A percentile compares a stretch with the other conserved stretches of the same genome.
Evolutionary conservation across 805 yeast genomes (phyloP).

Genomic region (Hagleromyces aurorensis): DNA sequence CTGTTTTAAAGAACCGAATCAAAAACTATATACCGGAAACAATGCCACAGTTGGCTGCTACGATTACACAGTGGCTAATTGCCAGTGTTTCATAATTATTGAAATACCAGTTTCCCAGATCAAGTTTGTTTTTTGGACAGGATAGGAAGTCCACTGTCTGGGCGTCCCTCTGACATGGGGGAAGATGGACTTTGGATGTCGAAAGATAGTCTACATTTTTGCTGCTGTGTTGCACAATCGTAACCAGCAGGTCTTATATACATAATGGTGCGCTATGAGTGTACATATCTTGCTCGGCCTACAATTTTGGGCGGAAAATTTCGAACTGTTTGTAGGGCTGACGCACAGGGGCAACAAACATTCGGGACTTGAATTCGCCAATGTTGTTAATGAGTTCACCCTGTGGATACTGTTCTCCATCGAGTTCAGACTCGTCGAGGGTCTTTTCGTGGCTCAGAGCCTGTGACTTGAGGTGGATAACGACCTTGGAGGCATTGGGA

Average conservation of each 20-base stretch:
- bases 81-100: conserved; percentile 31
- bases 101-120: conserved; percentile 34
- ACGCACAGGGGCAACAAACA: conserved; percentile 55
- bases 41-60: conserved; percentile 34
- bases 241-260: conserved; percentile 1
- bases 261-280: not conserved
- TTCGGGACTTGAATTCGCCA: conserved; percentile 48
- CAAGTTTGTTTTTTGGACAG: conserved; percentile 22
- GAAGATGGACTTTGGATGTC: conserved; percentile 33
- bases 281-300: conserved; percentile 1
- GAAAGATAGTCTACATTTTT: conserved; percentile 32
- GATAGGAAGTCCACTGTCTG: conserved; percentile 35
- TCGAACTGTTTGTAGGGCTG: conserved; percentile 37
- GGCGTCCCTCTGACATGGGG: conserved; percentile 20
- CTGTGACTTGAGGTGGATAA: conserved; percentile 56
- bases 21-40: conserved; percentile 29
- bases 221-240: not conserved
- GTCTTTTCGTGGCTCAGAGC: conserved; percentile 19
- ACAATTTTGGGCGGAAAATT: conserved; percentile 11
- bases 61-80: conserved; percentile 33
- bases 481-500: conserved; percentile 35
- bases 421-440: conserved; percentile 18
- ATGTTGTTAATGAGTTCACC: conserved; percentile 40
- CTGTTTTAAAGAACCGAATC: conserved; percentile 26
- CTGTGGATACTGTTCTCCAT: conserved; percentile 35